phyloP scores from a whole-genome alignment of 2,329 filamentous ascomycete genomes.

The Magnaporthiopsis rhizophila region DNA sequence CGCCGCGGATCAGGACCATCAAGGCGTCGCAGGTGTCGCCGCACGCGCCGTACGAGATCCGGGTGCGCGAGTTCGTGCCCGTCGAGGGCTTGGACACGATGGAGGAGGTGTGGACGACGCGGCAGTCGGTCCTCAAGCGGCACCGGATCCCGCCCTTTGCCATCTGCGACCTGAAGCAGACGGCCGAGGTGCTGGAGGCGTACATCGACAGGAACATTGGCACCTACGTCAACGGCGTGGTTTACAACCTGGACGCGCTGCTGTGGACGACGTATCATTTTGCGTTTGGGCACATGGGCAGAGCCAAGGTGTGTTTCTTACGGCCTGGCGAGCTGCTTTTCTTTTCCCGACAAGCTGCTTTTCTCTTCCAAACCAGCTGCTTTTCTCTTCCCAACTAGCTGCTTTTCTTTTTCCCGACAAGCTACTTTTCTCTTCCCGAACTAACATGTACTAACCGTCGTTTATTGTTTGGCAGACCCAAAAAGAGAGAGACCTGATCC shows the following conservation, averaged over 20 bases:
- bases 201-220: background rate
- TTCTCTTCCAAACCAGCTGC: too few relatives aligned
- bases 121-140: slow-evolving; percentile 7
- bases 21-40: slow-evolving; percentile 14
- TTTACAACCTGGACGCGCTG: background rate
- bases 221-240: background rate
- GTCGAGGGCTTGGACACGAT: slow-evolving; percentile 16
- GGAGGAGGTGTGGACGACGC: slow-evolving; percentile 12
- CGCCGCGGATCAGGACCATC: slow-evolving; percentile 14
- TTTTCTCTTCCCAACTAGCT: too few relatives aligned
- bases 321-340: background rate
- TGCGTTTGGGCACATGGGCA: background rate
- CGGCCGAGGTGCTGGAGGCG: background rate
- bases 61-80: slow-evolving; percentile 18
- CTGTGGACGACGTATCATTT: background rate
- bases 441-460: too few relatives aligned
- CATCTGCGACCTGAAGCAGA: background rate
- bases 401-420: too few relatives aligned
- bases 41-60: slow-evolving; percentile 14
- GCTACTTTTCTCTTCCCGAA: too few relatives aligned
- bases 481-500: slow-evolving; percentile 12
- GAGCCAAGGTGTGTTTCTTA: background rate
- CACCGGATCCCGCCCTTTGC: background rate
- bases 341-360: too few relatives aligned
- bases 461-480: slow-evolving; percentile 2